A percentile compares a stretch with the other conserved stretches of the same genome.
Conservation (phyloP, 768 basidiomycete species). For the Amanita rubescens region DNA sequence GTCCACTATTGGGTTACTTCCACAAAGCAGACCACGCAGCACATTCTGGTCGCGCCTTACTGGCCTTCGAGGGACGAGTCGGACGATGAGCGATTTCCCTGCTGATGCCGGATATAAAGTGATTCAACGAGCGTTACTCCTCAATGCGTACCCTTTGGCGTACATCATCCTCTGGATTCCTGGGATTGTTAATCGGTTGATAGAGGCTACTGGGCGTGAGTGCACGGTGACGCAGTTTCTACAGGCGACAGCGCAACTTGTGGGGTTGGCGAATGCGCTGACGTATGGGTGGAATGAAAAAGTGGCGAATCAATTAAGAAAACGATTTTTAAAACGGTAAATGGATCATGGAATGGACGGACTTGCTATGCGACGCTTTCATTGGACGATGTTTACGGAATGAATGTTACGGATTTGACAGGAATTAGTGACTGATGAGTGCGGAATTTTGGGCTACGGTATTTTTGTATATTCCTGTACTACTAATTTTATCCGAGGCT, state of each 20-base stretch:
- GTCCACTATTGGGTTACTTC: neutral
- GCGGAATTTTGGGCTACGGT: no score
- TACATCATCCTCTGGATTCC: slow-evolving; percentile 14
- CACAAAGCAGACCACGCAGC: neutral
- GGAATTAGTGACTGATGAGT: no score
- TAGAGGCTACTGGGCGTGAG: slow-evolving; percentile 9
- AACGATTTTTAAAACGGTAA: neutral
- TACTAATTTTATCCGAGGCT: no score
- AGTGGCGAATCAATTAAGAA: slow-evolving; percentile 5
- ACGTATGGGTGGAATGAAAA: slow-evolving; percentile 13
- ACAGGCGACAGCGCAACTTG: slow-evolving; percentile 11
- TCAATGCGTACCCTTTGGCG: slow-evolving; percentile 13
- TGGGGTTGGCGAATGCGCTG: slow-evolving; percentile 11
- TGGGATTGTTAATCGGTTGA: slow-evolving; percentile 11
- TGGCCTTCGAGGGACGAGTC: neutral
- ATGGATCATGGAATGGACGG: no score
- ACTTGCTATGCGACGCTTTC: no score
- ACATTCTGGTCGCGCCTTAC: no score
- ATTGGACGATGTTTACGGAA: no score
- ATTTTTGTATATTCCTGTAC: no score
- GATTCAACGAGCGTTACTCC: slow-evolving; percentile 6
- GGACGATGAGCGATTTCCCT: neutral
- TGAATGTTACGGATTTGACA: no score
- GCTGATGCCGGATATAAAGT: neutral
- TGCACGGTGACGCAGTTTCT: slow-evolving; percentile 8